Evolutionary conservation across 2,329 filamentous ascomycete species (phyloP).

Genomic region (Colletotrichum higginsianum): DNA sequence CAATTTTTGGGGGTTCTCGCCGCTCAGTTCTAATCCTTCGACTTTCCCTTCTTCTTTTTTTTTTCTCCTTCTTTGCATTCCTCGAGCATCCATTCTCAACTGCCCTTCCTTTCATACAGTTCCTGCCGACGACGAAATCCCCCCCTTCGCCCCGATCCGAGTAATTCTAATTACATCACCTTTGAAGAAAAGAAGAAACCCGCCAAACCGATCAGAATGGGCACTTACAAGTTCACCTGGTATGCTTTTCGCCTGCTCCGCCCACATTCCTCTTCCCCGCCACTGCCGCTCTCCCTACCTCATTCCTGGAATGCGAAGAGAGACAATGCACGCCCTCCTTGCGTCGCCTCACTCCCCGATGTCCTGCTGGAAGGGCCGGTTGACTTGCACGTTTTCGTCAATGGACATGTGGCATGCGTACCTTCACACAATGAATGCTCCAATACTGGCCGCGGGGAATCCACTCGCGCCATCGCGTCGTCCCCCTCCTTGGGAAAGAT

Average conservation of each 20-base stretch:
- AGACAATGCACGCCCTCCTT: conserved; percentile 10
- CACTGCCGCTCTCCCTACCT: conserved; percentile 6
- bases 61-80: neutral
- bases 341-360: conserved; percentile 5
- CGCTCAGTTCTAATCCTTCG: conserved; percentile 16
- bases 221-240: conserved; percentile 44
- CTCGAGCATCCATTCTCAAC: conserved; percentile 1
- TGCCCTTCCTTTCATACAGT: conserved; percentile 10
- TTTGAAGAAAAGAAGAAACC: conserved; percentile 1
- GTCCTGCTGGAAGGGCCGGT: conserved; percentile 3
- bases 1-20: conserved; percentile 32
- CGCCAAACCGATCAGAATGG: conserved; percentile 29
- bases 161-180: conserved; percentile 21
- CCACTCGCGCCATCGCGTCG: conserved; percentile 24
- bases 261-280: conserved; percentile 20
- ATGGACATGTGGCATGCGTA: conserved; percentile 26
- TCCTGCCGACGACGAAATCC: conserved; percentile 16
- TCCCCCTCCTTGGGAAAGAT: neutral
- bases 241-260: conserved; percentile 23
- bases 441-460: conserved; percentile 7
- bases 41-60: conserved; percentile 30
- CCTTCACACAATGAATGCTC: conserved; percentile 9
- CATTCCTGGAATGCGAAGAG: conserved; percentile 27
- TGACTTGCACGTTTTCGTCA: conserved; percentile 28
- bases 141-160: conserved; percentile 9